Evolutionary conservation across 495 filamentous ascomycete genomes (phyloP), one percentile per base, ranked within the genome.

Genomic region (Copromyces sp.): DNA sequence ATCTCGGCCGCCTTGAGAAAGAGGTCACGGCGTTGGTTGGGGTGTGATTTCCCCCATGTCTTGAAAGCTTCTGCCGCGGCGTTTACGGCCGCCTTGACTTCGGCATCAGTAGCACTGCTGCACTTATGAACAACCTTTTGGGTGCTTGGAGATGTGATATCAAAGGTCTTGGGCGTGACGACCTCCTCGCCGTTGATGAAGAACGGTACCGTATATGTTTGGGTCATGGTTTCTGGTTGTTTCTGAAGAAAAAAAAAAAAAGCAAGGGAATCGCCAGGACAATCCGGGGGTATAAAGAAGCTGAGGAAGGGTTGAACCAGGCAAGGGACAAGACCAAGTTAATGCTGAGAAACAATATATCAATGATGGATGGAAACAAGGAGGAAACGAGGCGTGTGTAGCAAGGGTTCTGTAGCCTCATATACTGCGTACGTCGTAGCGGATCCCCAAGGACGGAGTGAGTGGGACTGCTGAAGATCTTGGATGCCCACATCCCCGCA

Each of bases 141-240:
- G 6, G 89, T 89, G 5, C 83, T 81, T 8, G 94, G 94, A 69
- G 85, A 89, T 70, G 82, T 81, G 69, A 97, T 88, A 59, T 89
- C 84, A 82, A 93, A 95, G 20, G 87, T 90, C 69, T 84, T 84
- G 11, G 86, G 77, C 35, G 88, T 87, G 68, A 83, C 82, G 70
- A 88, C 80, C 71, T 92, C 89, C 78, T 91, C 84, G 81, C 90
- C 90, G 74, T 90, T 88, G 82, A 95, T 92, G 70, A 90, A 85
- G 75, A 95, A 89, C 45, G 93, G 93, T 29, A 92, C 82, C 2
- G 79, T 80, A 74, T 82, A 81, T 45, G 65, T 47, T 44, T 74
- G 37, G 41, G 71, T 74, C 74, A 76, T 79, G 72, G 39, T 38
- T 70, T 32, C 42, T 37, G 3, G 35, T 37, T 37, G 35, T 37